These are phyloP conservation scores for Verticillium isaacii DNA, from an alignment of 2,329 filamentous ascomycete genomes.

Conservation along the genomic window DNA sequence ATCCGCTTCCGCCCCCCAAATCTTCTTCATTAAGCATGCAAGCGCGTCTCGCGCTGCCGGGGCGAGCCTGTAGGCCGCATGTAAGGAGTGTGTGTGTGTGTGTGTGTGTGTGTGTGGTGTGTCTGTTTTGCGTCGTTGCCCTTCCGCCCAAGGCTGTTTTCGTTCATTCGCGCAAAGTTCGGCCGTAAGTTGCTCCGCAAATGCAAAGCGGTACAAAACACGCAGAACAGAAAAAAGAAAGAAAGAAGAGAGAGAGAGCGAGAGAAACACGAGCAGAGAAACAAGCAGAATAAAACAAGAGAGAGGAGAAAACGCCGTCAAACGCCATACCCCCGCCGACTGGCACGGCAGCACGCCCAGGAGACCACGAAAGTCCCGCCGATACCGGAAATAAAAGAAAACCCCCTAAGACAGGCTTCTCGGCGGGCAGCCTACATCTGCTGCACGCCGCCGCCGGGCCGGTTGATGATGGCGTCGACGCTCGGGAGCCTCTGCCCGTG, in stretches of 20 bases:
- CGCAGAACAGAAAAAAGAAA: constrained; percentile 2
- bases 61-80: background rate
- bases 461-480: constrained; percentile 53
- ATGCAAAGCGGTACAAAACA: background rate
- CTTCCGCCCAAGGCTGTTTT: background rate
- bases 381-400: background rate
- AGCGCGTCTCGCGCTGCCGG: background rate
- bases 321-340: background rate
- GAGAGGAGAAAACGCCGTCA: constrained; percentile 1
- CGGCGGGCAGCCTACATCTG: constrained; percentile 6
- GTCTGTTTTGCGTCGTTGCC: background rate
- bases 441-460: constrained; percentile 25
- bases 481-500: constrained; percentile 45
- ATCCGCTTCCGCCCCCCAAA: background rate
- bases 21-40: background rate
- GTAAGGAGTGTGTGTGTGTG: background rate
- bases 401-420: too few relatives aligned
- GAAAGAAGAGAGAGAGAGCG: constrained; percentile 1
- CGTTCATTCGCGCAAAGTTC: background rate
- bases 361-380: background rate
- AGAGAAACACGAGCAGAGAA: constrained; percentile 3
- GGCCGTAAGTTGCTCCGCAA: background rate
- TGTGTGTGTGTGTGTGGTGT: background rate
- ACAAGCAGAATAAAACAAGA: background rate
- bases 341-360: background rate